Evolutionary conservation across 352 stramenopile genomes (phyloP), one percentile per base, ranked within the genome.

Genomic region (Pythium aquatile): DNA sequence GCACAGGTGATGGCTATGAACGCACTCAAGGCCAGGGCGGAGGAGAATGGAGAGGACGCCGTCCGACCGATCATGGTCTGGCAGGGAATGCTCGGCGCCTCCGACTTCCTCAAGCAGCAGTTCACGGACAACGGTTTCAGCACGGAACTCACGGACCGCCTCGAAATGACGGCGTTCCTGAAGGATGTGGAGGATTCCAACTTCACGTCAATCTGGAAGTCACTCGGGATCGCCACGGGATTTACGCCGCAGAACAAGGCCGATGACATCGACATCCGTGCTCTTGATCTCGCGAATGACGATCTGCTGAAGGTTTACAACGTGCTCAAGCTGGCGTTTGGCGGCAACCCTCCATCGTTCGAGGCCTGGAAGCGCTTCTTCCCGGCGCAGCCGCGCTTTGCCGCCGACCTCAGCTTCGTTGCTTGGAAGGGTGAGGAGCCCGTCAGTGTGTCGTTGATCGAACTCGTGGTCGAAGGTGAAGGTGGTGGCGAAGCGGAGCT

Each of bases 341-440:
- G 57, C 2, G 30, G 44, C 5, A 35, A n/a, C 2, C 57, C 63
- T 6, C 68, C 55, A 30, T 69, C 14, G 35, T 71, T 74, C 33
- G 63, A 61, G n/a, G 55, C 63, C 16, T 74, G 63, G 68, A 72
- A 68, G 55, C 39, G 44, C 16, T 63, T 72, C 55, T 74, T 69
- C 29, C 26, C 64, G 16, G 47, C 65, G 46, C 63, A 74, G 5
- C 68, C 68, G 0, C 63, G 63, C 4, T 72, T 74, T 16, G 68
- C 58, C 0, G 30, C 63, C 0, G 63, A 74, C 11, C 29, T 74
- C 4, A 72, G 54, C 49, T 68, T 65, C 6, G 42, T 68, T 4
- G 58, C 63, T 1, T 68, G 58, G 54, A 29, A 65, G 11, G 58
- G 40, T 5, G 49, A 60, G 14, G 33, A 17, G 2, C 26, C 20